A percentile compares a stretch with the other conserved stretches of the same genome.
phyloP scores from a whole-genome alignment of 805 yeast species.

The Candida pseudofarinosa region DNA sequence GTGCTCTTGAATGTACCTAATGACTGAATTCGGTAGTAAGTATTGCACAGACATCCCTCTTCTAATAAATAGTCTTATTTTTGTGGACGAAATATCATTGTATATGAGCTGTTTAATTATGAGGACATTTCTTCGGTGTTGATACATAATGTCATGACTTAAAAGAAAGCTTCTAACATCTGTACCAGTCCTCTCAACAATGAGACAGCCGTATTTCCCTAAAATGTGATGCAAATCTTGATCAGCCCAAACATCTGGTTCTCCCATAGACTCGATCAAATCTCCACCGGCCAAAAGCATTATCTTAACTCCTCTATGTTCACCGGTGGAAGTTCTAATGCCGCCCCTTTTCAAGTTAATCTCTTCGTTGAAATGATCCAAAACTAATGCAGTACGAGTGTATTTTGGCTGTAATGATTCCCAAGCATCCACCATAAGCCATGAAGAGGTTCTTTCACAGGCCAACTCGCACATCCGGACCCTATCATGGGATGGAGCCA shows the following conservation, averaged over 20 bases:
- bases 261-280: slow-evolving; percentile 98
- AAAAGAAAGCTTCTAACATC: slow-evolving; percentile 91
- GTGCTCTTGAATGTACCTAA: slow-evolving; percentile 91
- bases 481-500: slow-evolving; percentile 84
- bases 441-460: slow-evolving; percentile 91
- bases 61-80: slow-evolving; percentile 85
- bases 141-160: slow-evolving; percentile 96
- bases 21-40: slow-evolving; percentile 87
- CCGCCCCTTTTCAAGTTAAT: slow-evolving; percentile 90
- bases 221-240: slow-evolving; percentile 90
- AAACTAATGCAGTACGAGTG: slow-evolving; percentile 89
- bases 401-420: slow-evolving; percentile 88
- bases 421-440: slow-evolving; percentile 99
- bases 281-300: slow-evolving; percentile 98
- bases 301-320: slow-evolving; percentile 78
- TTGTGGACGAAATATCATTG: slow-evolving; percentile 93
- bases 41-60: slow-evolving; percentile 97
- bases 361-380: slow-evolving; percentile 95
- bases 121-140: slow-evolving; percentile 86
- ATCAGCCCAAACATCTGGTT: slow-evolving; percentile 99
- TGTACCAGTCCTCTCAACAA: slow-evolving; percentile 94
- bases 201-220: slow-evolving; percentile 93
- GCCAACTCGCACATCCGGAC: slow-evolving; percentile 98
- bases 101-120: slow-evolving; percentile 95
- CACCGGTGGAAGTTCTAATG: slow-evolving; percentile 54